phyloP scores from a whole-genome alignment of 2,329 filamentous ascomycete species.

The Colletotrichum tanaceti region DNA sequence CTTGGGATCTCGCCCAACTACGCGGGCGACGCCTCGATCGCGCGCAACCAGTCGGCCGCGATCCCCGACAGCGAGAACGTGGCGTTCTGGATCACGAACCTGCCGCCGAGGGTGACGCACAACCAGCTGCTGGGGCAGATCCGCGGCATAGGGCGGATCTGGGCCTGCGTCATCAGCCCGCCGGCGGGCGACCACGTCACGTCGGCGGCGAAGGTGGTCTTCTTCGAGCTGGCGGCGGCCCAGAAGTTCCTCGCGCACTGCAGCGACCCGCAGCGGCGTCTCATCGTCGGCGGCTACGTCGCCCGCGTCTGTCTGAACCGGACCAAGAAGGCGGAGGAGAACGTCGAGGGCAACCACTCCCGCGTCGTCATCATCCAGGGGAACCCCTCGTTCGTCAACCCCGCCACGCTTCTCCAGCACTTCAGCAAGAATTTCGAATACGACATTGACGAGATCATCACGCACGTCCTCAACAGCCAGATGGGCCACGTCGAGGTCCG shows the following conservation, averaged over 20 bases:
- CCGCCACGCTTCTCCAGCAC: slow-evolving; percentile 51
- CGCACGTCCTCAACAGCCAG: slow-evolving; percentile 45
- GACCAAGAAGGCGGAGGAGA: slow-evolving; percentile 54
- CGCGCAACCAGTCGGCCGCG: slow-evolving; percentile 53
- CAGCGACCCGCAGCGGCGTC: slow-evolving; percentile 45
- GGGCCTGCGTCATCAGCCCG: slow-evolving; percentile 62
- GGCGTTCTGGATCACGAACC: slow-evolving; percentile 64
- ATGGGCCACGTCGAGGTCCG: slow-evolving; percentile 59
- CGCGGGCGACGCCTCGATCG: slow-evolving; percentile 51
- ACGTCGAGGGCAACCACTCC: slow-evolving; percentile 48
- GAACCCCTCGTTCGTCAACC: slow-evolving; percentile 57
- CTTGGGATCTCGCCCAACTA: slow-evolving; percentile 51
- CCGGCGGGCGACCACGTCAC: slow-evolving; percentile 54
- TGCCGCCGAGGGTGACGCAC: slow-evolving; percentile 58
- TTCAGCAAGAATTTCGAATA: slow-evolving; percentile 59
- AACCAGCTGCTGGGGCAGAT: slow-evolving; percentile 58
- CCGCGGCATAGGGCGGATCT: slow-evolving; percentile 61
- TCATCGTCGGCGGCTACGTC: slow-evolving; percentile 51
- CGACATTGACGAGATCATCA: slow-evolving; percentile 58
- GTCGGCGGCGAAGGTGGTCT: slow-evolving; percentile 62
- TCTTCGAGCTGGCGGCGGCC: slow-evolving; percentile 57
- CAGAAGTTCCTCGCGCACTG: slow-evolving; percentile 47
- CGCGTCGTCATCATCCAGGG: slow-evolving; percentile 65
- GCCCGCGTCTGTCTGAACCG: slow-evolving; percentile 61
- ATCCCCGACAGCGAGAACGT: slow-evolving; percentile 59